Evolutionary conservation across 352 stramenopile genomes (phyloP), one percentile per base, ranked within the genome.

Genomic region (Globisporangium splendens): DNA sequence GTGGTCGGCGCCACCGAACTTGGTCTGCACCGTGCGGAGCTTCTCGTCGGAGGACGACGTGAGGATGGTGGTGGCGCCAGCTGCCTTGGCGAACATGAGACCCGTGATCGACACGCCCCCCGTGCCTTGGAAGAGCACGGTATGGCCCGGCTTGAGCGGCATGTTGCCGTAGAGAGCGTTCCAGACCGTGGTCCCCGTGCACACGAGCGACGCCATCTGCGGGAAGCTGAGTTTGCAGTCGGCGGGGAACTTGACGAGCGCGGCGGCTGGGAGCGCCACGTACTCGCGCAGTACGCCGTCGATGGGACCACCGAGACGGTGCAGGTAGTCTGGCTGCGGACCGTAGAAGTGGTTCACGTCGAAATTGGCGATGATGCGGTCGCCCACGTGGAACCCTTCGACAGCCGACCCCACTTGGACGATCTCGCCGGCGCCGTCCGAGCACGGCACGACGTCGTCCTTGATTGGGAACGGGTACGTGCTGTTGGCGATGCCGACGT

Each of bases 351-450:
- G 66, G 42, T 67, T 46, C 3, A 70, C 46, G 15, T 41, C 31
- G 18, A 70, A 72, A 55, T 64, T 75, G 44, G 65, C 39, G 38
- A 73, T 65, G 21, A 72, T 61, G 10, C 68, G 65, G 42, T 72
- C 65, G 8, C 64, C 61, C 7, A 72, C 47, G 5, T 39, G 10
- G 31, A 68, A 18, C 13, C 60, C 54, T 15, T 56, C 46, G 1
- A 75, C 68, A 3, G 51, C 50, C 10, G 14, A 18, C 14, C 68
- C 68, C 5, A 75, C 51, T 0, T 49, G 33, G 49, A 66, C 61
- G 42, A 72, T 31, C 24, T 31, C 24, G 24, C 24, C 24, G 24
- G 24, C 24, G 24, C 24, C 24, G 24, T 31, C 24, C 24, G 24
- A 31, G 24, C 24, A 31, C 24, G 24, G 24, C 24, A 31, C 24